Evolutionary conservation across 2,329 filamentous ascomycete species (phyloP).

Genomic region (Colletotrichum cordylinicola): DNA sequence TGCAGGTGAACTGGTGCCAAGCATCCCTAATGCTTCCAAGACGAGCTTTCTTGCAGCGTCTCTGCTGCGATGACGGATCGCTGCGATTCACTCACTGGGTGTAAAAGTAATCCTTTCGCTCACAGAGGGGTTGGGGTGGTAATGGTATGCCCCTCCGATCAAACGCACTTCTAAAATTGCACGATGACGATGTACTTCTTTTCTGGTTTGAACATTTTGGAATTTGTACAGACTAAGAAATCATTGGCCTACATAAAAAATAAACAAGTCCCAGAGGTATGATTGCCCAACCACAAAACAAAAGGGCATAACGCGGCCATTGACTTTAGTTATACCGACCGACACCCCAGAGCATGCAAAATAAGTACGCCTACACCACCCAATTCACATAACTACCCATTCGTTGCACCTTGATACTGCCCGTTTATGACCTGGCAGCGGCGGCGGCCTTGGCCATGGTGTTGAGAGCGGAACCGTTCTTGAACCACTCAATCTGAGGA

Average conservation of each 20-base stretch:
- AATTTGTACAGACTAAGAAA: slow-evolving; percentile 39
- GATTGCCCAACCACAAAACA: slow-evolving; percentile 19
- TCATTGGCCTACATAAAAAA: slow-evolving; percentile 27
- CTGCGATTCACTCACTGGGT: neutral
- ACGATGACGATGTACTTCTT: neutral
- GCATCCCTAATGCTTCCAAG: neutral
- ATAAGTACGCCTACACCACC: slow-evolving; percentile 36
- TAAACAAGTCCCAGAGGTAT: slow-evolving; percentile 24
- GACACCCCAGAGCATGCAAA: slow-evolving; percentile 18
- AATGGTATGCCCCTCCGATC: neutral
- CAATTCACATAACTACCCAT: slow-evolving; percentile 10
- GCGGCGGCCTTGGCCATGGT: slow-evolving; percentile 83
- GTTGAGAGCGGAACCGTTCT: slow-evolving; percentile 96
- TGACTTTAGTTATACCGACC: slow-evolving; percentile 16
- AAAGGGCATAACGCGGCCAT: slow-evolving; percentile 12
- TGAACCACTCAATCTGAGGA: slow-evolving; percentile 98
- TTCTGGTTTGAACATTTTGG: slow-evolving; percentile 24
- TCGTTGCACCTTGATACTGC: slow-evolving; percentile 1
- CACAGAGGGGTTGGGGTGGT: neutral
- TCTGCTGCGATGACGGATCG: neutral
- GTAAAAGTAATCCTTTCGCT: neutral
- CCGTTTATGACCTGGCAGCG: slow-evolving; percentile 35
- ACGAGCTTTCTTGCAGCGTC: neutral
- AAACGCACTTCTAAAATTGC: neutral
- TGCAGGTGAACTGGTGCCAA: neutral